Evolutionary conservation across 1,139 yeast genomes (phyloP), one percentile per base, ranked within the genome.

Genomic region (Kodamaea anthophila): DNA sequence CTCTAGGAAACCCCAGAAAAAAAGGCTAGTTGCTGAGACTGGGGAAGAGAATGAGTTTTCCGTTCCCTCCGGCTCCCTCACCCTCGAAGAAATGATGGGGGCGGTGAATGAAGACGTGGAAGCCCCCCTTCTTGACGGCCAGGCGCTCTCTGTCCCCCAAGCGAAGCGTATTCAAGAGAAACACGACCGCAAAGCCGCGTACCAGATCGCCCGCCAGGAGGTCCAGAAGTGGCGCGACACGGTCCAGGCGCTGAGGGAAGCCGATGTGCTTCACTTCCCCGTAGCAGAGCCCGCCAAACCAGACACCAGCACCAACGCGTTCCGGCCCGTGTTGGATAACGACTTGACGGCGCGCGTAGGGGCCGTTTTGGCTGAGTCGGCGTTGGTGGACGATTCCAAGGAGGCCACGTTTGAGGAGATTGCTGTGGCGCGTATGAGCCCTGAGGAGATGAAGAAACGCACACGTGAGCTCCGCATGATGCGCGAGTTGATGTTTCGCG

Each of bases 401-500:
- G 85, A 82, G 46, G 76, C 91, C 8, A 77, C 84, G 3, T 88
- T 87, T 54, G 96, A 91, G 53, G 87, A 88, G 36, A 71, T 86
- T 24, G 91, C 86, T 9, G 73, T 81, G n/a, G 86, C 93, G 3
- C 79, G 82, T 44, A 58, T 91, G 53, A 70, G 93, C 0, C 74
- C 82, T 15, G 94, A 83, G 39, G 98, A 93, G 31, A 60, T 88
- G 60, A 64, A 66, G 37, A 75, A 78, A 49, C 73, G 94, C 41
- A 81, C 94, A 9, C 73, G 76, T 35, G 96, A 91, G 55, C 70
- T 91, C 42, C 72, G 97, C 44, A 58, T 82, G 47, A 87, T 87
- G 96, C 74, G 98, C 41, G 98, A 91, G 49, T 70, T 91, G 40
- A 85, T 91, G 94, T 91, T 87, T 59, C 73, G 97, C 49, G 96